Conservation (phyloP, 2,329 filamentous ascomycete species). For the Dichotomopilus funicola region DNA sequence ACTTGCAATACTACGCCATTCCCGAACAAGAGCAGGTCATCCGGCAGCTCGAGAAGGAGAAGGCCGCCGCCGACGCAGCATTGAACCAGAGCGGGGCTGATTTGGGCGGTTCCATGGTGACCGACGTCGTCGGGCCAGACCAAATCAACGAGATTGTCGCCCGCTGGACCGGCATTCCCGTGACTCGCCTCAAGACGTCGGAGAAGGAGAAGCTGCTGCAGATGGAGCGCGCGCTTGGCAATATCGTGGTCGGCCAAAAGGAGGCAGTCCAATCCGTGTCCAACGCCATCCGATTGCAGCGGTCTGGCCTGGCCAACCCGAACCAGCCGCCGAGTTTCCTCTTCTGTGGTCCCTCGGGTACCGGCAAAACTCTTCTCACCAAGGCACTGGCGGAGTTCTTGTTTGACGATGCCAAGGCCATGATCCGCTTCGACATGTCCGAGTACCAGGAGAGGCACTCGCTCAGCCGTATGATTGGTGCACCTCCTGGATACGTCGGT, state of each 20-base stretch:
- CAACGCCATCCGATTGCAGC: slow-evolving; percentile 90
- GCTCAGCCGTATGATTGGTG: slow-evolving; percentile 94
- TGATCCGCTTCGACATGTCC: slow-evolving; percentile 99
- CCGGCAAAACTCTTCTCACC: slow-evolving; percentile 93
- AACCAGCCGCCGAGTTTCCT: slow-evolving; percentile 97
- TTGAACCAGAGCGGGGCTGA: slow-evolving; percentile 52
- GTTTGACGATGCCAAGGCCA: slow-evolving; percentile 92
- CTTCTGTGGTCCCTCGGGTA: slow-evolving; percentile 97
- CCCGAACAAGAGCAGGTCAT: slow-evolving; percentile 83
- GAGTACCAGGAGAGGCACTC: slow-evolving; percentile 98
- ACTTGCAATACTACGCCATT: slow-evolving; percentile 95
- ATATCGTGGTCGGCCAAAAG: slow-evolving; percentile 85
- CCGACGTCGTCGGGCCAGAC: slow-evolving; percentile 89
- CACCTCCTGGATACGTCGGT: slow-evolving; percentile 92
- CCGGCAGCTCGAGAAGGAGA: slow-evolving; percentile 71
- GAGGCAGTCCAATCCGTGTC: slow-evolving; percentile 91
- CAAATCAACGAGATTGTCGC: slow-evolving; percentile 99
- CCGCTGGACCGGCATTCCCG: slow-evolving; percentile 96
- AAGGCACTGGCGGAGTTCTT: slow-evolving; percentile 97
- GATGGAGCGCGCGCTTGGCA: slow-evolving; percentile 83
- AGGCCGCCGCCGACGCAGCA: slow-evolving; percentile 68
- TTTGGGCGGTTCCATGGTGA: slow-evolving; percentile 66
- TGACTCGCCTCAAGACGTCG: slow-evolving; percentile 85
- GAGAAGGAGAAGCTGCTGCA: slow-evolving; percentile 98
- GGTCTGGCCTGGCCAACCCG: slow-evolving; percentile 89